A percentile compares a stretch with the other conserved stretches of the same genome.
Evolutionary conservation across 768 basidiomycete species (phyloP).

Genomic region (Tricholoma sp.): DNA sequence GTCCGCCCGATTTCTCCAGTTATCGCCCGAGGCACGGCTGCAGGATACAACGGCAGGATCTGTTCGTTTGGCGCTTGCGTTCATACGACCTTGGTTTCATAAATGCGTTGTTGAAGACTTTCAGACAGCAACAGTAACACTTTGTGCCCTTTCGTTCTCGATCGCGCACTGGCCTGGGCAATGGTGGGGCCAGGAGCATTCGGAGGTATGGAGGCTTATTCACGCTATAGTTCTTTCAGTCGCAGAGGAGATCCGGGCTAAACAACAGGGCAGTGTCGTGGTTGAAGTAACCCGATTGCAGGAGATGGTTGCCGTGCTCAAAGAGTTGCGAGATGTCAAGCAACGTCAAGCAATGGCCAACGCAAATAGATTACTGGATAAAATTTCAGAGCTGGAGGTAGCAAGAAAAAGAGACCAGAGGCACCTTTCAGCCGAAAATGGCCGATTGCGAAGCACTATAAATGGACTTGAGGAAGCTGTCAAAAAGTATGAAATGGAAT

Average conservation of each 20-base stretch:
- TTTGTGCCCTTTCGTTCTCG: conserved; percentile 38
- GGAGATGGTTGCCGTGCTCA: conserved; percentile 10
- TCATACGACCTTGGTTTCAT: conserved; percentile 71
- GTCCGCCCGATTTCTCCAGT: conserved; percentile 55
- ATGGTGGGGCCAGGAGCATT: conserved; percentile 62
- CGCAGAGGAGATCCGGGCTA: conserved; percentile 59
- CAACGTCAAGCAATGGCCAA: conserved; percentile 1
- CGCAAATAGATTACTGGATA: neutral
- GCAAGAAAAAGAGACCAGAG: neutral
- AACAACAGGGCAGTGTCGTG: conserved; percentile 28
- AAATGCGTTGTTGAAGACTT: conserved; percentile 35
- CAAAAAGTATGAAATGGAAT: conserved; percentile 31
- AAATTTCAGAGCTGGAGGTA: neutral
- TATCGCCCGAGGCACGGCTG: conserved; percentile 50
- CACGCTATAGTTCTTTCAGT: conserved; percentile 54
- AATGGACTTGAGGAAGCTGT: conserved; percentile 43
- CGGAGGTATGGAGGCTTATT: conserved; percentile 56
- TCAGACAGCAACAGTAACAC: conserved; percentile 28
- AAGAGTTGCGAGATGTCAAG: conserved; percentile 5
- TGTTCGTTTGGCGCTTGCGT: conserved; percentile 59
- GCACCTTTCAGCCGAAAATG: conserved; percentile 33
- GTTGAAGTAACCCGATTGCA: neutral
- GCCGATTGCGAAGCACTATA: conserved; percentile 44
- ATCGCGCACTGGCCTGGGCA: conserved; percentile 65
- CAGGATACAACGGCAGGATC: conserved; percentile 65